Percentiles rank a stretch among this genome's conserved stretches.
Evolutionary conservation across 1,284 basidiomycete species (phyloP).

Genomic region (Tremellales sp.): DNA sequence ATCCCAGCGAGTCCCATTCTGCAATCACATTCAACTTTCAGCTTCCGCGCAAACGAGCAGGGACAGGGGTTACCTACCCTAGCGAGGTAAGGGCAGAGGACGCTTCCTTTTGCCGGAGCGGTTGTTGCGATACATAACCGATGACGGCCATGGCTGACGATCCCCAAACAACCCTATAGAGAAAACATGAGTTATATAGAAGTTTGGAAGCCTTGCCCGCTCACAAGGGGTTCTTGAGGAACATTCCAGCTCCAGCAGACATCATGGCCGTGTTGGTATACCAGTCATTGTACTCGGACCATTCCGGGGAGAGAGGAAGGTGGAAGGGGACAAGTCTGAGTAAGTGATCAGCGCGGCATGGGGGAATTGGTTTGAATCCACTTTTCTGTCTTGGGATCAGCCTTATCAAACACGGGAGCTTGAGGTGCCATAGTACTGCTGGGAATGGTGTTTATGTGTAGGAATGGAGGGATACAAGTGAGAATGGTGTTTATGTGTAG

Average conservation of each 20-base stretch:
- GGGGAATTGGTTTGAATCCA: too few relatives aligned
- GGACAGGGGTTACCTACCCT: conserved; percentile 19
- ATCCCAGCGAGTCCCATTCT: conserved; percentile 43
- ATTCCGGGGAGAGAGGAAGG: conserved; percentile 37
- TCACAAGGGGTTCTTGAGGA: conserved; percentile 45
- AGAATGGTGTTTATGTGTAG: too few relatives aligned
- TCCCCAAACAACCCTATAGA: conserved; percentile 37
- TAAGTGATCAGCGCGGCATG: too few relatives aligned
- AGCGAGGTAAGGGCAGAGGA: conserved; percentile 34
- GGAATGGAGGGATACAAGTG: too few relatives aligned
- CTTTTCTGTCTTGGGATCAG: too few relatives aligned
- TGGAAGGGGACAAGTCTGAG: conserved; percentile 40
- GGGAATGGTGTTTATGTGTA: too few relatives aligned
- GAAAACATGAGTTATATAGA: neutral
- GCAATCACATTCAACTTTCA: conserved; percentile 1
- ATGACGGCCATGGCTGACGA: conserved; percentile 34
- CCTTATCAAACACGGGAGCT: too few relatives aligned
- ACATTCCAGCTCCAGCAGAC: conserved; percentile 45
- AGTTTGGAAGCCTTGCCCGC: conserved; percentile 15
- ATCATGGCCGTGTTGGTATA: conserved; percentile 39
- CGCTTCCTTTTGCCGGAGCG: conserved; percentile 35
- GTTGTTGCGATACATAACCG: conserved; percentile 34
- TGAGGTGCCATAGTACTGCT: too few relatives aligned
- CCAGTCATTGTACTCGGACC: conserved; percentile 38
- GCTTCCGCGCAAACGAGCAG: neutral